phyloP scores from a whole-genome alignment of 2,329 filamentous ascomycete species.

The Metarhizium robertsii region DNA sequence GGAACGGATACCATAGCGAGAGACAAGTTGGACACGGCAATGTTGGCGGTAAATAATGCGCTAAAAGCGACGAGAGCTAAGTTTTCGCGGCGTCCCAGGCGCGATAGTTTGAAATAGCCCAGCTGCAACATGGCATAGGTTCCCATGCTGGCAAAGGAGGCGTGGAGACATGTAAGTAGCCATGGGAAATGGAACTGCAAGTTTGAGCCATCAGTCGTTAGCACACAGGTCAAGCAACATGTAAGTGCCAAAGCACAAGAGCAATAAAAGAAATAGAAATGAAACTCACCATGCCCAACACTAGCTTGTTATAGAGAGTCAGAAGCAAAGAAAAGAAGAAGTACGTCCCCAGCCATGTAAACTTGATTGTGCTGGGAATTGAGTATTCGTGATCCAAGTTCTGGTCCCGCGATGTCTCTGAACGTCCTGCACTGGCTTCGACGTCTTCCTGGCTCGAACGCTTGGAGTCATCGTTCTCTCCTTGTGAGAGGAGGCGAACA shows the following conservation, averaged over 20 bases:
- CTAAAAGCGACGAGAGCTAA: constrained; percentile 49
- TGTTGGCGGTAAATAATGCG: constrained; percentile 52
- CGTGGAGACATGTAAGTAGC: constrained; percentile 50
- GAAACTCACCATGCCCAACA: constrained; percentile 37
- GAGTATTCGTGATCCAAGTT: constrained; percentile 36
- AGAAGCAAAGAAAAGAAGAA: constrained; percentile 39
- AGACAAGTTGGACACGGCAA: constrained; percentile 56
- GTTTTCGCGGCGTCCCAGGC: constrained; percentile 42
- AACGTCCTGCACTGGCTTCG: constrained; percentile 20
- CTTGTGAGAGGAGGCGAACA: constrained; percentile 20
- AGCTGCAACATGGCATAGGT: constrained; percentile 41
- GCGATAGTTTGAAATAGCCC: constrained; percentile 43
- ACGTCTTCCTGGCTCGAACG: constrained; percentile 17
- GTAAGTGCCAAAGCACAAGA: background rate
- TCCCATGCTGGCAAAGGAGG: constrained; percentile 47
- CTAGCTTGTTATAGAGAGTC: constrained; percentile 51
- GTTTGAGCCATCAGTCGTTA: background rate
- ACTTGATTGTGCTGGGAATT: constrained; percentile 34
- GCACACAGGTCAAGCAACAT: background rate
- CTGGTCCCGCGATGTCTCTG: constrained; percentile 19
- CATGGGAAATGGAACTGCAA: constrained; percentile 48
- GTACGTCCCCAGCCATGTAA: constrained; percentile 41
- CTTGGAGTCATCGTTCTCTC: constrained; percentile 22
- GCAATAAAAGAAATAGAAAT: background rate
- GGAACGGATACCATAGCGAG: constrained; percentile 53